Conservation (phyloP, 352 stramenopile species). For the Aphanomyces euteiches region DNA sequence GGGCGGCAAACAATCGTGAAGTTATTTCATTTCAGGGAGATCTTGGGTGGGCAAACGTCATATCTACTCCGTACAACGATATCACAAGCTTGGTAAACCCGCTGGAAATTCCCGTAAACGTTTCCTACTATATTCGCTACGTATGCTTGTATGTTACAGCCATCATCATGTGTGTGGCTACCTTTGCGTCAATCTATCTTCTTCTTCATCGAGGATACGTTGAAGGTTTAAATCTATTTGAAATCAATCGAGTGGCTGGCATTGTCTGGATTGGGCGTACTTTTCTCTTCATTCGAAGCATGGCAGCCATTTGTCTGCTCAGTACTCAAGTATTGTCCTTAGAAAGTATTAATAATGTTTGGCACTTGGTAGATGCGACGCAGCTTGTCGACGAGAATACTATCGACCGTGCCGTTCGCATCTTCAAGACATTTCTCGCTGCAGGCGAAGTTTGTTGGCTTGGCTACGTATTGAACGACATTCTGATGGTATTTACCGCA, state of each 20-base stretch:
- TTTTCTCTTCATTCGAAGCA: slow-evolving; percentile 19
- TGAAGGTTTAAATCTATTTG: slow-evolving; percentile 13
- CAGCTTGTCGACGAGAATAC: too few species aligned
- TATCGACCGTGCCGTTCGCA: too few species aligned
- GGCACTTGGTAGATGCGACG: background rate
- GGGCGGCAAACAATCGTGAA: background rate
- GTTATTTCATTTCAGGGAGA: slow-evolving; percentile 26
- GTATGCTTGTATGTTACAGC: slow-evolving; percentile 17
- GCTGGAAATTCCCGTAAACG: slow-evolving; percentile 21
- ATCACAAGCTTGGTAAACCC: slow-evolving; percentile 9
- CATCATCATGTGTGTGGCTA: slow-evolving; percentile 8
- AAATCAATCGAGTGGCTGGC: slow-evolving; percentile 18
- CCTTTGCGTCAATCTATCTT: slow-evolving; percentile 3
- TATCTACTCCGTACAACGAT: background rate
- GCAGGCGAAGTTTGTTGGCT: background rate
- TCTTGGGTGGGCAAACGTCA: background rate
- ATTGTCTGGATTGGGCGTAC: slow-evolving; percentile 12
- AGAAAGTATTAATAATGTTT: background rate
- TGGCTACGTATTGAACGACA: background rate
- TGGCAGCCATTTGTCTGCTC: slow-evolving; percentile 12
- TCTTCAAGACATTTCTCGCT: background rate
- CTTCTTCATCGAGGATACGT: background rate
- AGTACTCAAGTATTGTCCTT: slow-evolving; percentile 4
- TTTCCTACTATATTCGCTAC: slow-evolving; percentile 15
- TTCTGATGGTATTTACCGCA: background rate